Evolutionary conservation across 495 filamentous ascomycete genomes (phyloP).

Genomic region (Glutinoglossum americanum): DNA sequence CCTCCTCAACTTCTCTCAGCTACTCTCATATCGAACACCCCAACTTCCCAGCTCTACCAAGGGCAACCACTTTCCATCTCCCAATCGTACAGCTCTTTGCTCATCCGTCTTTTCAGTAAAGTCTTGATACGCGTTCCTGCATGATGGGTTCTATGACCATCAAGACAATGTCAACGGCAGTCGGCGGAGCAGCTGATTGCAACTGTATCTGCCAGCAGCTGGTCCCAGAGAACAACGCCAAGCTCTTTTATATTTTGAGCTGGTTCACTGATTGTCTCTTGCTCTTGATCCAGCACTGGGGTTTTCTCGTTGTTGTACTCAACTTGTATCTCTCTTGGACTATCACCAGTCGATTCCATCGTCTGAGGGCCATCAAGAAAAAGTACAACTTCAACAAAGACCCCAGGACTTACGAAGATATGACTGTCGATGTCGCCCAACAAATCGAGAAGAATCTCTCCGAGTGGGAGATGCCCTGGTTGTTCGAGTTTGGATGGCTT

Average conservation of each 20-base stretch:
- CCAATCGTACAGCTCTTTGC: no score
- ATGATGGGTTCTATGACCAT: neutral
- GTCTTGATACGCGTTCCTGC: neutral
- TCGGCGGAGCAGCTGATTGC: neutral
- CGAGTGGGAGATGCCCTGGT: constrained; percentile 11
- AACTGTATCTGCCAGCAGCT: neutral
- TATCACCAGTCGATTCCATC: constrained; percentile 2
- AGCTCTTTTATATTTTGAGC: no score
- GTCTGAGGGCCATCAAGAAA: constrained; percentile 10
- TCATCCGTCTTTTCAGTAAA: neutral
- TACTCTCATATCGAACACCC: neutral
- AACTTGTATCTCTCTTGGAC: neutral
- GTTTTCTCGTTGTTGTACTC: neutral
- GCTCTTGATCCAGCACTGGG: neutral
- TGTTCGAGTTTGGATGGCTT: constrained; percentile 13
- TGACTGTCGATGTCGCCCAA: constrained; percentile 12
- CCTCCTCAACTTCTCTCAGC: neutral
- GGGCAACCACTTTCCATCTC: neutral
- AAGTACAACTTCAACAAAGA: constrained; percentile 11
- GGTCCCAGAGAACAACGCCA: neutral
- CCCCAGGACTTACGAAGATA: constrained; percentile 6
- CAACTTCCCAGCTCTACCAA: neutral
- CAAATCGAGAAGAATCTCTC: constrained; percentile 11
- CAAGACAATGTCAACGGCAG: neutral
- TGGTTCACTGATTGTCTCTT: neutral